Base-by-base conservation (phyloP, 2,329 filamentous ascomycete species). In the Lachnellula subtilissima region DNA sequence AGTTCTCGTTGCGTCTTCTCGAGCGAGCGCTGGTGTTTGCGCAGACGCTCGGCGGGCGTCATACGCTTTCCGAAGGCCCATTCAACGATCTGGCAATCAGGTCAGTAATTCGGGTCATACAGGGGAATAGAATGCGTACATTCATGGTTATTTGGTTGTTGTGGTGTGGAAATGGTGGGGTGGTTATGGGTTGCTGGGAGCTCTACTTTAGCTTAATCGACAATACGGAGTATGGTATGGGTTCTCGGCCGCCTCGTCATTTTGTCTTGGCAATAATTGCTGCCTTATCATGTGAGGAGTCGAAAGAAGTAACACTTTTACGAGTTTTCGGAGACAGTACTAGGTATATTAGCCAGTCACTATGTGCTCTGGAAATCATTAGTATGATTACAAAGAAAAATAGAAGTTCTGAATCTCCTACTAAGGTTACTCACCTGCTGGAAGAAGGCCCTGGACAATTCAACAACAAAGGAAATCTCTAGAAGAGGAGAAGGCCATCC, bases 61-160 rank as follows among this genome's bases (percentile, higher is more conserved):
- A 97, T 95, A 75, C 94, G 94, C 83, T 97, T 97, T 65, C 94
- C 94, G 71, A 99, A 99, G 40, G 93, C 93, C 92, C 94, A 99
- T 83, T 99, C 94, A 60, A 99, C 83, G 71, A 97, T 90, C 90
- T 97, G 67, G 8, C 17, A 17, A 32, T 23, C 37, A 52, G 32
- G 47, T 56, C 45, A 49, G 48, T 42, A 47, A n/a, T 28, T 19
- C 2, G 17, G 9, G 4, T 37, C 39, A 50, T 19, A 5, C 8
- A 15, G 37, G 36, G 19, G n/a, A 35, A 4, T 37, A 23, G 14
- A 17, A 23, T 35, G 67, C 78, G 59, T 67, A 84, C 83, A 72
- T 86, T 86, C 83, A 86, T 68, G 47, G n/a, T 64, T 57, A 53
- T 42, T 48, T 32, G 37, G 50, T 23, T 51, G 19, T 51, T 51